Conservation (phyloP, 2,329 filamentous ascomycete genomes). For the Atkinsonella texensis region DNA sequence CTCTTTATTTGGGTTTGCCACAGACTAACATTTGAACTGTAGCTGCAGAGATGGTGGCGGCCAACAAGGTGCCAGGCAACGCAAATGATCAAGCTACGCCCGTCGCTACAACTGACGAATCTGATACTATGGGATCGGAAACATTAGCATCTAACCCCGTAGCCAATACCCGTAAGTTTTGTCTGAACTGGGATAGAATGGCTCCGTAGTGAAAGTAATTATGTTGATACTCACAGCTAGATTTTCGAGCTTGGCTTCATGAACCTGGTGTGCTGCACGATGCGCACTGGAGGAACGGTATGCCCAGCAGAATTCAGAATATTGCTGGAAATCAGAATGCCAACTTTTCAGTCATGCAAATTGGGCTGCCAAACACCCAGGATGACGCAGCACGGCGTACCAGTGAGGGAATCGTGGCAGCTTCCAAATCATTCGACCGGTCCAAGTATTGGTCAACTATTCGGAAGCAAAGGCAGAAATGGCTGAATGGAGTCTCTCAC, state of each 20-base stretch:
- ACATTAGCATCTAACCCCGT: not conserved
- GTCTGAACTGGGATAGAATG: not conserved
- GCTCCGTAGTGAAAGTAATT: not conserved
- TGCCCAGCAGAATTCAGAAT: slow-evolving; percentile 50
- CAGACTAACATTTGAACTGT: not conserved
- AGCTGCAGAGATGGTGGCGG: not conserved
- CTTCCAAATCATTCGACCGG: slow-evolving; percentile 42
- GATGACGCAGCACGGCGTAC: slow-evolving; percentile 46
- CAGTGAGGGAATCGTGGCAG: slow-evolving; percentile 48
- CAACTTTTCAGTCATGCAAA: slow-evolving; percentile 53
- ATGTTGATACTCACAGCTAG: not conserved
- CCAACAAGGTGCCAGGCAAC: not conserved
- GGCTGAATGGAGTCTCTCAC: not conserved
- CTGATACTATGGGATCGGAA: not conserved
- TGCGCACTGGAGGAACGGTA: slow-evolving; percentile 35
- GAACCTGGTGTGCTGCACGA: slow-evolving; percentile 11
- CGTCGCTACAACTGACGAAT: not conserved
- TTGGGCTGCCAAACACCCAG: slow-evolving; percentile 38
- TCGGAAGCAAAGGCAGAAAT: slow-evolving; percentile 11
- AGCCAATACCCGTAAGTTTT: not conserved
- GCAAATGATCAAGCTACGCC: not conserved
- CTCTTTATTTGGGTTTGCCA: not conserved
- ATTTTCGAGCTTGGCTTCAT: not conserved
- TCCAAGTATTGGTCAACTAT: slow-evolving; percentile 39
- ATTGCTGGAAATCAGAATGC: slow-evolving; percentile 43